Evolutionary conservation across 441 rosid genomes (phyloP).

Genomic region (Kokia cookei): DNA sequence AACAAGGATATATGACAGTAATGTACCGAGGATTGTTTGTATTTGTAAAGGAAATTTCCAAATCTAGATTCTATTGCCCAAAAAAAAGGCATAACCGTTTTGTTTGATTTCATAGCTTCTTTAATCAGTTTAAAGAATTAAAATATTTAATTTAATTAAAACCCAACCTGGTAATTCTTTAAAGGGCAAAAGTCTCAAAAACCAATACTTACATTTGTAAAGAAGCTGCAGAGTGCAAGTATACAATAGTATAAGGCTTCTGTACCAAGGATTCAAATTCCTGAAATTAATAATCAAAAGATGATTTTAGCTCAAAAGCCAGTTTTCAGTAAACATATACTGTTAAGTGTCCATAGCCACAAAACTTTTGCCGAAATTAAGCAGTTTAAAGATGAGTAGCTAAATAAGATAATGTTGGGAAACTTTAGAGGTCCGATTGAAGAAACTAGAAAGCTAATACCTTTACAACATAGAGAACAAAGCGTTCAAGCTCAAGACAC

Average conservation of each 20-base stretch:
- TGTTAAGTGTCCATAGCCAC: not conserved
- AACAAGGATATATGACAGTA: not conserved
- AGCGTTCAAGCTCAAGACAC: conserved; percentile 91
- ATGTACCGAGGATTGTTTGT: not conserved
- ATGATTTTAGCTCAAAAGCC: conserved; percentile 13
- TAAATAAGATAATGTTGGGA: not conserved
- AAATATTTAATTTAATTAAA: not conserved
- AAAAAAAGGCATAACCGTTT: not conserved
- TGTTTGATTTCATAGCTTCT: not conserved
- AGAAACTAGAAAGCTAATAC: conserved; percentile 28
- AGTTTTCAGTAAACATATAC: not conserved
- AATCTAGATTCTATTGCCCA: not conserved
- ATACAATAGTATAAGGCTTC: conserved; percentile 89
- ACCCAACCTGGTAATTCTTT: not conserved
- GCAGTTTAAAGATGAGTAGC: not conserved
- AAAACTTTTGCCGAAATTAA: not conserved
- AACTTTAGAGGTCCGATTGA: not conserved
- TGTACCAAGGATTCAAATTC: conserved; percentile 94
- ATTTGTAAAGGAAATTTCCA: not conserved
- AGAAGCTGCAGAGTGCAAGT: conserved; percentile 96
- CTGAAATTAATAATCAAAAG: conserved; percentile 39
- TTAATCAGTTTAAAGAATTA: not conserved
- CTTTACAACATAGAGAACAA: conserved; percentile 79
- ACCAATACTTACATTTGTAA: conserved; percentile 74
- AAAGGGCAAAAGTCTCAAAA: not conserved